Conservation (phyloP, 208 protist genomes). For the Trichomonas tenax region DNA sequence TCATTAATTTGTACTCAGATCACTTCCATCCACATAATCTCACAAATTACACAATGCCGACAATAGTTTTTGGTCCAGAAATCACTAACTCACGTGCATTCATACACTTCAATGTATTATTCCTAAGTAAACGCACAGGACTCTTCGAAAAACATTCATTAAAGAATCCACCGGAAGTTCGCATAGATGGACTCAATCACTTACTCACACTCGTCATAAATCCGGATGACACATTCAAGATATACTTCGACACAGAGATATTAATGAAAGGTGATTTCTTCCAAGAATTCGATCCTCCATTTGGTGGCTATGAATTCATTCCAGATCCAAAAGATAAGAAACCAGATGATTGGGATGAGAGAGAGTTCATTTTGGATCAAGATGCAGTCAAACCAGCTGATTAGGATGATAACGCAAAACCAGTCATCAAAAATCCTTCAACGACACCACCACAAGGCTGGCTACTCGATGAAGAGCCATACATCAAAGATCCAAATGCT, state of each 20-base stretch:
- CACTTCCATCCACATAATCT: neutral
- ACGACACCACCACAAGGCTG: slow-evolving; percentile 30
- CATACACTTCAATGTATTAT: slow-evolving; percentile 36
- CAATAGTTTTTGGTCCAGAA: slow-evolving; percentile 45
- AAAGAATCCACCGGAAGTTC: neutral
- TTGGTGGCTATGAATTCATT: slow-evolving; percentile 32
- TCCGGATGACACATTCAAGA: slow-evolving; percentile 30
- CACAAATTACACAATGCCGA: slow-evolving; percentile 31
- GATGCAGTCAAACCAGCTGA: slow-evolving; percentile 32
- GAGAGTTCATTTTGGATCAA: neutral
- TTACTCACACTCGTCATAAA: slow-evolving; percentile 32
- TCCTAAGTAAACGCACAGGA: slow-evolving; percentile 26
- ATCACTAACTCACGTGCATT: slow-evolving; percentile 27
- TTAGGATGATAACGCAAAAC: slow-evolving; percentile 29
- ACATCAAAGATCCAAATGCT: slow-evolving; percentile 27
- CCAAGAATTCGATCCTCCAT: slow-evolving; percentile 33
- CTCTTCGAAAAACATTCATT: slow-evolving; percentile 22
- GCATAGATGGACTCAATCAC: slow-evolving; percentile 30
- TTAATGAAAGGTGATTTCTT: slow-evolving; percentile 23
- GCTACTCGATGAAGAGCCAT: slow-evolving; percentile 27
- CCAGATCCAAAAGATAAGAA: slow-evolving; percentile 32
- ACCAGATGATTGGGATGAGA: slow-evolving; percentile 38
- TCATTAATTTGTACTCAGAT: slow-evolving; percentile 33
- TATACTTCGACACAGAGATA: slow-evolving; percentile 32
- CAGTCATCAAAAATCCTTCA: neutral